phyloP scores from a whole-genome alignment of 1,284 basidiomycete species.

The Boletellus deceptivus region DNA sequence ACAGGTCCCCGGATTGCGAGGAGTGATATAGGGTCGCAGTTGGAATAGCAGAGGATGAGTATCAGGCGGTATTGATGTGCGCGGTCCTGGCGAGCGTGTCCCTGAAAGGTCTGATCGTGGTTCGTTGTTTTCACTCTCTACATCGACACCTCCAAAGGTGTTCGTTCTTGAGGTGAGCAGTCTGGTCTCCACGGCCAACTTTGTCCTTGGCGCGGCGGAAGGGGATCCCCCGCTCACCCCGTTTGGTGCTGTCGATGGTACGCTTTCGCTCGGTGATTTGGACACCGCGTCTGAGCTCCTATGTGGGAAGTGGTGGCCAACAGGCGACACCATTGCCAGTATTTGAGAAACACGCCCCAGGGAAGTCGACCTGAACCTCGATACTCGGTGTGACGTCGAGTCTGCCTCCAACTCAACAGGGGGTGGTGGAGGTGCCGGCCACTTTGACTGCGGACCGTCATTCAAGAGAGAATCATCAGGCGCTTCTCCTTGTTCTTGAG shows the following conservation, averaged over 20 bases:
- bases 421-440: slow-evolving; percentile 31
- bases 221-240: slow-evolving; percentile 11
- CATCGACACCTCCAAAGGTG: slow-evolving; percentile 38
- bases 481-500: slow-evolving; percentile 12
- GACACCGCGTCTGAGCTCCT: slow-evolving; percentile 27
- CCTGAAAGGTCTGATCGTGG: slow-evolving; percentile 22
- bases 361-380: slow-evolving; percentile 31
- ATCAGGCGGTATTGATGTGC: slow-evolving; percentile 22
- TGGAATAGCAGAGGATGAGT: slow-evolving; percentile 46
- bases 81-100: slow-evolving; percentile 22
- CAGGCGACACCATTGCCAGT: slow-evolving; percentile 22
- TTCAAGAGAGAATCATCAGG: slow-evolving; percentile 21
- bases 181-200: slow-evolving; percentile 25
- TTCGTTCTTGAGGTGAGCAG: slow-evolving; percentile 35
- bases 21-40: slow-evolving; percentile 62
- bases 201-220: slow-evolving; percentile 9
- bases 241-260: slow-evolving; percentile 15
- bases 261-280: slow-evolving; percentile 22
- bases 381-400: slow-evolving; percentile 24
- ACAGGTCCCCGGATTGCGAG: slow-evolving; percentile 57
- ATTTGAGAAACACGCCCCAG: slow-evolving; percentile 28
- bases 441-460: slow-evolving; percentile 23
- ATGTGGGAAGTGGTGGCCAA: slow-evolving; percentile 22
- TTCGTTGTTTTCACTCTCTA: slow-evolving; percentile 10
- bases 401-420: slow-evolving; percentile 28